These are phyloP conservation scores for Aureobasidium sp. DNA, from an alignment of 2,329 filamentous ascomycete species.

Conservation along the genomic window DNA sequence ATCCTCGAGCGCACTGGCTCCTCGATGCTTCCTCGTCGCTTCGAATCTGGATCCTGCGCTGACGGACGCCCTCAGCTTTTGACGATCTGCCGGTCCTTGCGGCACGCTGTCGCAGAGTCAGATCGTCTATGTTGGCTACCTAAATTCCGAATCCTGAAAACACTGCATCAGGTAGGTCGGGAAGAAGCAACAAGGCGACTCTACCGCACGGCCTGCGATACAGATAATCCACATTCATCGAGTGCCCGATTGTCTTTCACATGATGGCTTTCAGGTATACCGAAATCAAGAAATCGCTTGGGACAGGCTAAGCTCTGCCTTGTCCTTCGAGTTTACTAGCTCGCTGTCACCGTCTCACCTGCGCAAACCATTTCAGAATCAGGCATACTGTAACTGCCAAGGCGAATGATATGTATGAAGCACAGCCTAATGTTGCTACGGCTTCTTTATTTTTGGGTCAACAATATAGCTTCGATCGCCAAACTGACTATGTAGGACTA, in stretches of 20 bases:
- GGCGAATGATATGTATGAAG: neutral
- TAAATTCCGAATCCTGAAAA: neutral
- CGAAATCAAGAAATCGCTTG: neutral
- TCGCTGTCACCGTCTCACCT: constrained; percentile 14
- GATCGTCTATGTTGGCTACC: neutral
- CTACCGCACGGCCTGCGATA: neutral
- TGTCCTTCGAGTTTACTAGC: neutral
- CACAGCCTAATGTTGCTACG: neutral
- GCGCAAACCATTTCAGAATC: neutral
- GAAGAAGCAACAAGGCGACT: neutral
- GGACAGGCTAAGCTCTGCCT: neutral
- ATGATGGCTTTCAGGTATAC: neutral
- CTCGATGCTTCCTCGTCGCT: neutral
- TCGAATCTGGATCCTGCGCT: neutral
- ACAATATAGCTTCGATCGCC: neutral
- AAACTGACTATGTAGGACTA: neutral
- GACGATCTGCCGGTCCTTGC: constrained; percentile 3
- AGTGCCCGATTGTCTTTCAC: neutral
- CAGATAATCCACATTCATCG: neutral
- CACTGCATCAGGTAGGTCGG: constrained; percentile 1
- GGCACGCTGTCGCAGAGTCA: neutral
- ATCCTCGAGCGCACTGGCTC: neutral
- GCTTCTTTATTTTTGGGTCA: constrained; percentile 12
- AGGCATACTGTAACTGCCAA: constrained; percentile 15
- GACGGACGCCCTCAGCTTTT: neutral